phyloP scores from a whole-genome alignment of 2,329 filamentous ascomycete species.

The Penicillium sp. region DNA sequence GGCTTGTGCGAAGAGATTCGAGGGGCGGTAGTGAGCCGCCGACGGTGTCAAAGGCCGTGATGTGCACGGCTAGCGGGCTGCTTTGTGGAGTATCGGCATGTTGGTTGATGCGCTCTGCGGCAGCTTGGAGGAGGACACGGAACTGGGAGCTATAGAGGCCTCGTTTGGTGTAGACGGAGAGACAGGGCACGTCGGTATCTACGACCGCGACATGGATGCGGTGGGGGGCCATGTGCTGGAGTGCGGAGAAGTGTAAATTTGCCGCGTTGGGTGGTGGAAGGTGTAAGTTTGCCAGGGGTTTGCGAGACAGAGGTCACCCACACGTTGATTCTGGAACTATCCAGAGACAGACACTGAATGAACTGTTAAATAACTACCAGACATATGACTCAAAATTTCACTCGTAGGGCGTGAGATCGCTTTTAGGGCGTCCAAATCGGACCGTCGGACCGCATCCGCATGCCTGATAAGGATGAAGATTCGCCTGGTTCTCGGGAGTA shows the following conservation, averaged over 20 bases:
- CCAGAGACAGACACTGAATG: background rate
- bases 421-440: too few relatives aligned
- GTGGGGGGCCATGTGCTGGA: constrained; percentile 17
- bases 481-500: constrained; percentile 14
- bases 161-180: constrained; percentile 33
- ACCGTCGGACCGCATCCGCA: constrained; percentile 16
- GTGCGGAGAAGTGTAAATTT: background rate
- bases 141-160: constrained; percentile 43
- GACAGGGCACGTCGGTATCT: constrained; percentile 41
- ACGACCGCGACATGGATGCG: constrained; percentile 39
- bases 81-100: constrained; percentile 2
- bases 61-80: constrained; percentile 26
- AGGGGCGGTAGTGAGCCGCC: constrained; percentile 33
- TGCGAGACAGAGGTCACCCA: background rate
- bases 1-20: constrained; percentile 23
- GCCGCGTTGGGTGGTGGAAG: background rate
- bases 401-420: background rate
- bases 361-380: background rate
- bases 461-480: constrained; percentile 21
- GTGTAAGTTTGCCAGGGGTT: background rate
- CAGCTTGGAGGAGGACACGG: constrained; percentile 33
- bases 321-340: background rate
- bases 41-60: constrained; percentile 38
- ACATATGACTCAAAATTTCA: background rate
- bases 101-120: constrained; percentile 31